A percentile compares a stretch with the other conserved stretches of the same genome.
These are phyloP conservation scores for Mortierella sp. DNA, from an alignment of 371 early-diverging fungal genomes.

Conservation along the genomic window DNA sequence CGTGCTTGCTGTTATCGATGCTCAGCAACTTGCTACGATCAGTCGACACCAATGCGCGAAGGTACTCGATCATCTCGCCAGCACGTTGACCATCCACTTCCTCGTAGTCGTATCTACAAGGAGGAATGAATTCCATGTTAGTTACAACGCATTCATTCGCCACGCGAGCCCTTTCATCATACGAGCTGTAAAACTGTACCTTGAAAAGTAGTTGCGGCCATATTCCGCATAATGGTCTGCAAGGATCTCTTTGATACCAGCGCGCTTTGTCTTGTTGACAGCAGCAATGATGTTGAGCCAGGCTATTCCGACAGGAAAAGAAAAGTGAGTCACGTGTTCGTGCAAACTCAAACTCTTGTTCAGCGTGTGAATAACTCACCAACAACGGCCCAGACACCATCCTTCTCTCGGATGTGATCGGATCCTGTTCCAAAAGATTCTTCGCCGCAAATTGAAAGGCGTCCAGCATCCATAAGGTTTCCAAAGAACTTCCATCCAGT, in stretches of 20 bases:
- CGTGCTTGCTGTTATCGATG: conserved; percentile 56
- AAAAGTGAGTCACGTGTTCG: neutral
- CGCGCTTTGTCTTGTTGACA: conserved; percentile 65
- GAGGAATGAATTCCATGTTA: too few relatives aligned
- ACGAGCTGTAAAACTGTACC: conserved; percentile 58
- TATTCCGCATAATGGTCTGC: conserved; percentile 82
- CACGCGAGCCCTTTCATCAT: too few relatives aligned
- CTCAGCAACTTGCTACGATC: conserved; percentile 63
- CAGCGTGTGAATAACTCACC: conserved; percentile 1
- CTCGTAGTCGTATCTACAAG: conserved; percentile 89
- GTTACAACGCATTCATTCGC: too few relatives aligned
- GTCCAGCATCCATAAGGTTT: conserved; percentile 97
- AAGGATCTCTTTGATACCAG: conserved; percentile 82
- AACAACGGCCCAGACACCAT: conserved; percentile 97
- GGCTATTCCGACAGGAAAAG: conserved; percentile 57
- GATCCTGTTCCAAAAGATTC: conserved; percentile 98
- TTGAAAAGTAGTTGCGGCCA: conserved; percentile 97
- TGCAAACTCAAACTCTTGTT: neutral
- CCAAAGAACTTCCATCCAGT: conserved; percentile 98
- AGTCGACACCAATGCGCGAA: conserved; percentile 64
- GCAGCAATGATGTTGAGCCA: conserved; percentile 95
- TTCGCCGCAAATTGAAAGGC: conserved; percentile 96
- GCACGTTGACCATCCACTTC: conserved; percentile 91
- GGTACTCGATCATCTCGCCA: conserved; percentile 77
- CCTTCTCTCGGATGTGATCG: conserved; percentile 98